Base-by-base conservation (phyloP, 257 asterid species). In the Paraleonurus japonicus region DNA sequence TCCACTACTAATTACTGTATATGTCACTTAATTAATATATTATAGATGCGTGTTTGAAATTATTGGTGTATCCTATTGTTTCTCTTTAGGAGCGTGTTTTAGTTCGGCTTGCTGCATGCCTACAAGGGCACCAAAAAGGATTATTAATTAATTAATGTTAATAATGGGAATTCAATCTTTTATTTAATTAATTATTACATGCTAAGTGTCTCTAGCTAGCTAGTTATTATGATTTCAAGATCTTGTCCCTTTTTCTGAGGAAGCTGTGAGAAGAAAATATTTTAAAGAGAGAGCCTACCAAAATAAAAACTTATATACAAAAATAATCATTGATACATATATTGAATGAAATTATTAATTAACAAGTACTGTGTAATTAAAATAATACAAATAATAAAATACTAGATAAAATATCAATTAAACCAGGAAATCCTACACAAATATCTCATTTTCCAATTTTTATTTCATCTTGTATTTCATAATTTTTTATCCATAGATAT, bases 81-180 rank as follows among this genome's bases (percentile, higher is more conserved):
- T 59, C 8, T 35, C 17, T 61, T 16, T 61, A 61, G 30, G 67
- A 19, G 9, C 28, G 33, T 61, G 28, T 61, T 17, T 61, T 15
- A 53, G 48, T 32, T 20, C 27, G 48, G 67, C 50, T 61, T 61
- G 28, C 16, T 61, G 48, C 67, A 61, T 61, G 48, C 67, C 67
- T 32, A 61, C 16, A 33, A 32, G 50, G 50, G 28, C 17, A 35
- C 48, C 50, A 19, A 17, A 19, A 61, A 11, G 2, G 27, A 53
- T 17, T 20, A 17, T 0, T 61, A n/a, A 27, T 32, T 16, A 61
- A 32, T 61, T 16, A 27, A 59, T 28, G 43, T 28, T 59, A 12
- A 27, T 10, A 8, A 30, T n/a, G 45, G 20, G 2, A n/a, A 60
- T 60, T 60, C 43, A 27, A n/a, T n/a, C 22, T 4, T 47, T 5